phyloP scores from a whole-genome alignment of 768 basidiomycete genomes.

The Trametes meyenii region DNA sequence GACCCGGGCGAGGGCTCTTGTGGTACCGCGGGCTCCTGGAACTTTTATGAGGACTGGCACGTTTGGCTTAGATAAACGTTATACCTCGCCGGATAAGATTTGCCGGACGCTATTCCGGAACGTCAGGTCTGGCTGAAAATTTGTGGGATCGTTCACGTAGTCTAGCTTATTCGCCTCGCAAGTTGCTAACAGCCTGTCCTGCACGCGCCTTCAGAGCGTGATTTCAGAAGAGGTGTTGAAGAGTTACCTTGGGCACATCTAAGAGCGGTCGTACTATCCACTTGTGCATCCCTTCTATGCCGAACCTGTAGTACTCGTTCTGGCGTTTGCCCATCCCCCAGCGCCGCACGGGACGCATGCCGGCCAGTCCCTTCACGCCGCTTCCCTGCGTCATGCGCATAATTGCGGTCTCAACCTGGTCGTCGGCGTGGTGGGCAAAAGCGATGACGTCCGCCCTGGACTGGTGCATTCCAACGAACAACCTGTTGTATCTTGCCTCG shows the following conservation, averaged over 20 bases:
- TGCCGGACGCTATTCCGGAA: slow-evolving; percentile 75
- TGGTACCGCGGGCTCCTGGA: background rate
- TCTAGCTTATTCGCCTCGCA: slow-evolving; percentile 62
- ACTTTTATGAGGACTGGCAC: background rate
- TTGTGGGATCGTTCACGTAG: slow-evolving; percentile 71
- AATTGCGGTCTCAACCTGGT: slow-evolving; percentile 81
- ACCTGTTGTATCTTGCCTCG: slow-evolving; percentile 45
- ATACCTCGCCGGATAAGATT: slow-evolving; percentile 33
- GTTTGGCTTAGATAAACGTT: background rate
- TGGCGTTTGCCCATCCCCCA: slow-evolving; percentile 73
- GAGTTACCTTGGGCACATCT: slow-evolving; percentile 63
- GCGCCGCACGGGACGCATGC: slow-evolving; percentile 67
- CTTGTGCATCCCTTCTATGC: slow-evolving; percentile 58
- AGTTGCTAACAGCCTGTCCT: slow-evolving; percentile 83
- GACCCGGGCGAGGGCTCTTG: background rate
- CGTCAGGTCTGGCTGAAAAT: slow-evolving; percentile 74
- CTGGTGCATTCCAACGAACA: slow-evolving; percentile 51
- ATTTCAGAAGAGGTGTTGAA: background rate
- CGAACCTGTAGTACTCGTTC: slow-evolving; percentile 40
- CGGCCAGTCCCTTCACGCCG: slow-evolving; percentile 57
- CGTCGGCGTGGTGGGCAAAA: slow-evolving; percentile 79
- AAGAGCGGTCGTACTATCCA: slow-evolving; percentile 79
- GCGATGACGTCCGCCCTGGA: slow-evolving; percentile 49
- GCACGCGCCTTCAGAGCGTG: background rate
- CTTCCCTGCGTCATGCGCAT: slow-evolving; percentile 68